Evolutionary conservation across 495 filamentous ascomycete genomes (phyloP), one percentile per base, ranked within the genome.

Genomic region (Acidiella bohemica): DNA sequence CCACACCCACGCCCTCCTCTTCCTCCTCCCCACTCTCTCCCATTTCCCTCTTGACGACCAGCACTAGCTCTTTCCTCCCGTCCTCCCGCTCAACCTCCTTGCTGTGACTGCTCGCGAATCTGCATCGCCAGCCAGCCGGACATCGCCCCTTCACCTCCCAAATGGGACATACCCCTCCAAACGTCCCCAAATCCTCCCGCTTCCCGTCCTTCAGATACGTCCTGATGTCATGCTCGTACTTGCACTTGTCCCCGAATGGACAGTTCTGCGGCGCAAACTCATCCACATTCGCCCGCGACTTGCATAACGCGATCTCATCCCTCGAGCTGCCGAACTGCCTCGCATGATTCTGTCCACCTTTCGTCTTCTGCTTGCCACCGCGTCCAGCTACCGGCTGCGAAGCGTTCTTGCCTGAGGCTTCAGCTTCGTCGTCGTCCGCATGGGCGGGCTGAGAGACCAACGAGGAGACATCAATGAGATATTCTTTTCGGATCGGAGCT

Each of bases 401-500:
- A 59, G 53, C 55, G 13, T 48, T 44, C 25, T 43, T 35, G 37
- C 53, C 46, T 56, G 59, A 49, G 67, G 41, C 27, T 39, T 64
- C 60, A 8, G 57, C 59, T 7, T 53, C 60, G 32, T 63, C 60
- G 46, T 63, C 60, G 40, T 53, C 53, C 9, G 44, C 41, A n/a
- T n/a, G n/a, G 4, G n/a, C 14, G 21, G 26, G 37, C n/a, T 38
- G 28, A 12, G 17, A 12, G 3, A 28, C 16, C 2, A 35, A 23
- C 13, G 20, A 24, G 31, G 18, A 23, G 8, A 47, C 14, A 24
- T 44, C 29, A 21, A 7, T 27, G 10, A 60, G 73, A 57, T 61
- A 94, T 82, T 95, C 87, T 42, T 72, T 53, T 59, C 93, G 94
- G 53, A 97, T 78, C 1, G 76, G 72, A 23, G 84, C 84, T 43